Evolutionary conservation across 208 protist genomes (phyloP).

Genomic region (Trypanosoma lewisi): DNA sequence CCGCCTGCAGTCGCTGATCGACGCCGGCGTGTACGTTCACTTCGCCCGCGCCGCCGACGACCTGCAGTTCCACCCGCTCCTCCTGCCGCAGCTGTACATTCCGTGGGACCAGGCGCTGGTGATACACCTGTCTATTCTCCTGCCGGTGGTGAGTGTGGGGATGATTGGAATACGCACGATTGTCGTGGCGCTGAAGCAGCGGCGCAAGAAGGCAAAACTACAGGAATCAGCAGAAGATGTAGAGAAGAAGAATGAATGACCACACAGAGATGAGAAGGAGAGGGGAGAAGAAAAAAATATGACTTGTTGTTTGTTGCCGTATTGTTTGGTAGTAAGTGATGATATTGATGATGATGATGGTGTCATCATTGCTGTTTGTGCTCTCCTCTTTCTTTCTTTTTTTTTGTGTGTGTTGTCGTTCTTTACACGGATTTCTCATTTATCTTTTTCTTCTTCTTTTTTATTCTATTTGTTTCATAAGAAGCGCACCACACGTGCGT

Average conservation of each 20-base stretch:
- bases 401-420: constrained; percentile 2
- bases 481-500: no score
- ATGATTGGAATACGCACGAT: constrained; percentile 41
- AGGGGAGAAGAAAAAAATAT: background rate
- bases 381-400: constrained; percentile 1
- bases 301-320: background rate
- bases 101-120: constrained; percentile 68
- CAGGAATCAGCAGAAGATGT: constrained; percentile 8
- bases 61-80: constrained; percentile 70
- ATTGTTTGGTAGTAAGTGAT: no score
- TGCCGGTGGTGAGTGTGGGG: constrained; percentile 40
- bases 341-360: no score
- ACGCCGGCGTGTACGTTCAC: constrained; percentile 28
- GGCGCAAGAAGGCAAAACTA: constrained; percentile 6
- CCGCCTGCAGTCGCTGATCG: constrained; percentile 33
- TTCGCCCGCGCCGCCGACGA: constrained; percentile 63
- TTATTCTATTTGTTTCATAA: no score
- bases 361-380: no score
- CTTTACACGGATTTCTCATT: no score
- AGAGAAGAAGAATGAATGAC: constrained; percentile 2
- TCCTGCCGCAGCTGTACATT: constrained; percentile 77
- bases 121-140: constrained; percentile 56
- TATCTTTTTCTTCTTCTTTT: background rate
- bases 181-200: constrained; percentile 13
- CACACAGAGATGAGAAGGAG: background rate